A percentile compares a stretch with the other conserved stretches of the same genome.
Evolutionary conservation across 805 yeast genomes (phyloP).

Genomic region (Candida wancherniae): DNA sequence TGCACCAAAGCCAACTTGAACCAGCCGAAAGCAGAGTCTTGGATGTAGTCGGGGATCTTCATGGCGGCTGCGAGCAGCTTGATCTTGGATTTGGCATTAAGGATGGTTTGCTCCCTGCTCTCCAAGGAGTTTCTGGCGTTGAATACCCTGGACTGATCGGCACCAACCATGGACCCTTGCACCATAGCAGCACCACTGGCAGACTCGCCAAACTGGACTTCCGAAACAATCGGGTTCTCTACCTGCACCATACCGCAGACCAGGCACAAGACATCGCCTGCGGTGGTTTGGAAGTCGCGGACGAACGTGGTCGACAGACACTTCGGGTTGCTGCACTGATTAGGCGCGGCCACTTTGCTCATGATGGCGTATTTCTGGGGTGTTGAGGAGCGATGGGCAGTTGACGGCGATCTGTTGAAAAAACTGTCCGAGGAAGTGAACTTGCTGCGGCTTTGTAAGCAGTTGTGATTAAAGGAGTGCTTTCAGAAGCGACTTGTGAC

Average conservation of each 20-base stretch:
- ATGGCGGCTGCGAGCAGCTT: conserved; percentile 75
- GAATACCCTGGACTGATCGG: conserved; percentile 76
- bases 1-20: conserved; percentile 79
- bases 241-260: conserved; percentile 84
- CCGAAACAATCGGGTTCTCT: conserved; percentile 92
- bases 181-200: conserved; percentile 93
- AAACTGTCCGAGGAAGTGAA: too few species aligned
- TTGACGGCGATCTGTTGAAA: too few species aligned
- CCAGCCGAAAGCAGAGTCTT: conserved; percentile 86
- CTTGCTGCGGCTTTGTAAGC: too few species aligned
- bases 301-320: conserved; percentile 15
- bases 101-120: conserved; percentile 82
- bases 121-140: conserved; percentile 71
- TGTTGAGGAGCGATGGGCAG: too few species aligned
- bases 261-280: conserved; percentile 76
- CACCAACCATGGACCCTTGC: conserved; percentile 89
- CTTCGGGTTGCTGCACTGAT: conserved; percentile 13
- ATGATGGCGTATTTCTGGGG: too few species aligned
- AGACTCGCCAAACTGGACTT: conserved; percentile 89
- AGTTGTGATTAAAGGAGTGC: too few species aligned
- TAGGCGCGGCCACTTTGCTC: conserved; percentile 9
- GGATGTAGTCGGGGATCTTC: conserved; percentile 74
- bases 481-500: too few species aligned
- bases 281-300: conserved; percentile 15
- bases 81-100: conserved; percentile 76